These are phyloP conservation scores for Tetrahymena elliotti DNA, from an alignment of 73 alveolate species.

Conservation along the genomic window DNA sequence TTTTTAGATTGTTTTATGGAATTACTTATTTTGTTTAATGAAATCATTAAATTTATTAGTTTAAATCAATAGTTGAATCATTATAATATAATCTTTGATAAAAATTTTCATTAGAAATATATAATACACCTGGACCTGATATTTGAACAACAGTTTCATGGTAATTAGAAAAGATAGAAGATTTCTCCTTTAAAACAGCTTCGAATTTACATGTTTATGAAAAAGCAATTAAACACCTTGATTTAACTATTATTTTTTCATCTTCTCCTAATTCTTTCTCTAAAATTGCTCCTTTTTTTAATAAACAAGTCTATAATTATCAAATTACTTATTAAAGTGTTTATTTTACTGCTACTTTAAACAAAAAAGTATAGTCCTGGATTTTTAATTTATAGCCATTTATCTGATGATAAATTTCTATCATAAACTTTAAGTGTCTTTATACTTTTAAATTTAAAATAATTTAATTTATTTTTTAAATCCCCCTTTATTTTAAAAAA, in stretches of 20 bases:
- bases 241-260: background rate
- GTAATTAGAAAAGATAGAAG: background rate
- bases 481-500: background rate
- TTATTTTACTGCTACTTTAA: background rate
- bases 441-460: background rate
- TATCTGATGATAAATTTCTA: background rate
- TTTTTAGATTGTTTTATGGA: no score
- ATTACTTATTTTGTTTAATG: no score
- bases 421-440: background rate
- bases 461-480: no score
- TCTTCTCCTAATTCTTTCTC: background rate
- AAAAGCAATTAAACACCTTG: background rate
- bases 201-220: background rate
- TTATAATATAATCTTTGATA: background rate
- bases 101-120: background rate
- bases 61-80: no score
- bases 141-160: no score
- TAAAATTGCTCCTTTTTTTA: background rate
- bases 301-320: background rate
- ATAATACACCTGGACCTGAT: background rate
- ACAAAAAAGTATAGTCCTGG: background rate
- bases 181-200: background rate
- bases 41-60: no score
- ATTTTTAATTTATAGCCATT: background rate
- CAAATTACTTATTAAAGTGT: background rate